Evolutionary conservation across 1,139 yeast genomes (phyloP), one percentile per base, ranked within the genome.

Genomic region (Scheffersomyces quercinus): DNA sequence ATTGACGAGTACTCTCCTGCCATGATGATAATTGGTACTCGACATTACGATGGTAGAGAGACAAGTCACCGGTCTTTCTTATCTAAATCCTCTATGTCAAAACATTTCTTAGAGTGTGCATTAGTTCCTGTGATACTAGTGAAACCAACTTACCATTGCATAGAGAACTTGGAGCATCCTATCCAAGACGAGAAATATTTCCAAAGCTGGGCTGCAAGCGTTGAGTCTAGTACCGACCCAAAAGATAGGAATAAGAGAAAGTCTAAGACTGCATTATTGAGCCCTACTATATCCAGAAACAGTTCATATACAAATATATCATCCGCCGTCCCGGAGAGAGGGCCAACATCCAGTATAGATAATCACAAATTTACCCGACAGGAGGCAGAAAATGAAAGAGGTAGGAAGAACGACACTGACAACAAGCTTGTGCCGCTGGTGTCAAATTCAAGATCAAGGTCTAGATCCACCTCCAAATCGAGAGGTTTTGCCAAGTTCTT

Each of bases 51-150:
- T 20, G 61, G 70, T 28, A 47, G 48, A 24, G 48, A 51, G 11
- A 49, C 50, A 28, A 48, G 50, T 11, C 75, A 71, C 35, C 73
- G 77, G 33, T 67, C 77, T 11, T 64, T 82, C 37, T 64, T 77
- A 37, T 60, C 74, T 16, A 75, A 74, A 37, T 62, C 77, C 8
- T 71, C 81, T 6, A 60, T 77, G 53, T 81, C 87, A 5, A 83
- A 82, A 57, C 79, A 82, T 59, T 84, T 85, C 52, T 64, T 85
- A 35, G 85, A 83, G 56, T 82, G 79, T 56, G 84, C 88, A 0
- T 74, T 81, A 15, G 82, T 85, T 1, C 90, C 90, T 0, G 88
- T 83, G 4, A 75, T 83, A 38, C 79, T 83, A 9, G 86, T 85
- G 8, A 81, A 83, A 48, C 87, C 88, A 1, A 65, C 66, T 15